phyloP scores from a whole-genome alignment of 169 alveolate species.

The Plasmodium coatneyi region DNA sequence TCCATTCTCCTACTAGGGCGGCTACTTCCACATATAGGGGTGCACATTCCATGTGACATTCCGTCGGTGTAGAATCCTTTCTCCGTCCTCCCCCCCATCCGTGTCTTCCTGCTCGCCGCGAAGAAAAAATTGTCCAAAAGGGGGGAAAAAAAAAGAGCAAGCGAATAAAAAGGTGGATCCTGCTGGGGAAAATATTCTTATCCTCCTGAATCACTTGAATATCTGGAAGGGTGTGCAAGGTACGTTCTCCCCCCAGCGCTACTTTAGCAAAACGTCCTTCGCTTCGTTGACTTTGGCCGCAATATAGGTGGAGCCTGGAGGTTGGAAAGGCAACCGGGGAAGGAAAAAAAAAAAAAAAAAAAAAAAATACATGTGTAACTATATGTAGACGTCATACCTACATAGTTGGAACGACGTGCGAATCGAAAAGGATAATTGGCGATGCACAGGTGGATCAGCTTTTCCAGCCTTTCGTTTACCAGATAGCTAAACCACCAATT shows the following conservation, averaged over 20 bases:
- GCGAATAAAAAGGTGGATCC: not conserved
- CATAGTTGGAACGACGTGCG: not conserved
- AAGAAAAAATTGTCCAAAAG: not conserved
- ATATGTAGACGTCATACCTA: not conserved
- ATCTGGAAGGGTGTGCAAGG: not conserved
- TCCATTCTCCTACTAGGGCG: not conserved
- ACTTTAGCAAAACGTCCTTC: constrained; percentile 86
- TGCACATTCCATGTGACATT: not conserved
- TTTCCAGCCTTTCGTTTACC: not conserved
- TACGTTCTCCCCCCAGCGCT: not conserved
- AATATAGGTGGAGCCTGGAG: constrained; percentile 88
- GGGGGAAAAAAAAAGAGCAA: not conserved
- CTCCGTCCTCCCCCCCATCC: not conserved
- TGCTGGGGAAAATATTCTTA: not conserved
- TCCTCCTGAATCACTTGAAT: not conserved
- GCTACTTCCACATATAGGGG: not conserved
- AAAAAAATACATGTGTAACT: not conserved
- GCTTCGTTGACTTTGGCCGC: constrained; percentile 94
- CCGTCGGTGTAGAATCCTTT: not conserved
- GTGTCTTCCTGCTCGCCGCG: not conserved
- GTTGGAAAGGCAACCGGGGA: not conserved
- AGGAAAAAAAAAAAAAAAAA: not conserved
- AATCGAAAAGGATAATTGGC: not conserved
- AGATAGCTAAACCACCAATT: not conserved
- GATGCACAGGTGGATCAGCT: not conserved